These are phyloP conservation scores for Stevia rebaudiana DNA, from an alignment of 140 eudicot species.

Conservation along the genomic window DNA sequence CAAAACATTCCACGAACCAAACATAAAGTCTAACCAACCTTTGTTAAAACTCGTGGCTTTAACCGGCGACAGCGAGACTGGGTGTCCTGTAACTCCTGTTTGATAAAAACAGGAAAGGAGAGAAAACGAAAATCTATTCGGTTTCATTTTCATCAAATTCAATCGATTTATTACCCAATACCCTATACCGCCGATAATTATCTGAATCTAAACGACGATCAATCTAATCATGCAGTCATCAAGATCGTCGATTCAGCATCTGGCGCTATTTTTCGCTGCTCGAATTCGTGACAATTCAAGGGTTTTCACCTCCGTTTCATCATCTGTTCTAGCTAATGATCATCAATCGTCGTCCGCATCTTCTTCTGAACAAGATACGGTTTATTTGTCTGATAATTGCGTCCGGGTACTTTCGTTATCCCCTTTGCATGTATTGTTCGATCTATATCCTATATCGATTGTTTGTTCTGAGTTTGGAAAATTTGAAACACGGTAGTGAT, in stretches of 20 bases:
- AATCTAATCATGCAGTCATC: slow-evolving; percentile 19
- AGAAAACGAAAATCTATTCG: neutral
- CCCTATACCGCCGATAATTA: neutral
- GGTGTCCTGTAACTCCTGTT: neutral
- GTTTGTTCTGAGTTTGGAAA: neutral
- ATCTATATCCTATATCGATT: neutral
- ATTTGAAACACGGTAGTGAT: neutral
- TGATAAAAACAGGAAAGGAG: neutral
- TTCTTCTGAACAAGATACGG: slow-evolving; percentile 11
- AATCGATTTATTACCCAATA: no score
- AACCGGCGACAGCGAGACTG: neutral
- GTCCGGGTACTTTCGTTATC: slow-evolving; percentile 44
- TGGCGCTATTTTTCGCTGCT: slow-evolving; percentile 43
- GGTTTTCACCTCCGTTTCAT: slow-evolving; percentile 12
- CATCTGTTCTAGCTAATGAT: slow-evolving; percentile 14
- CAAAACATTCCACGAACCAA: no score
- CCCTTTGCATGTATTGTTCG: neutral
- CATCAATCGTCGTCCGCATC: slow-evolving; percentile 11
- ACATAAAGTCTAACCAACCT: no score
- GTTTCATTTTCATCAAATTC: neutral
- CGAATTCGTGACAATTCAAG: slow-evolving; percentile 42
- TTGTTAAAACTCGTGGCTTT: neutral
- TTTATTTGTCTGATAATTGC: slow-evolving; percentile 60
- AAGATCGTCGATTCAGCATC: slow-evolving; percentile 35
- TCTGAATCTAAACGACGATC: neutral